Conservation (phyloP, 2,329 filamentous ascomycete genomes). For the Septoria linicola region DNA sequence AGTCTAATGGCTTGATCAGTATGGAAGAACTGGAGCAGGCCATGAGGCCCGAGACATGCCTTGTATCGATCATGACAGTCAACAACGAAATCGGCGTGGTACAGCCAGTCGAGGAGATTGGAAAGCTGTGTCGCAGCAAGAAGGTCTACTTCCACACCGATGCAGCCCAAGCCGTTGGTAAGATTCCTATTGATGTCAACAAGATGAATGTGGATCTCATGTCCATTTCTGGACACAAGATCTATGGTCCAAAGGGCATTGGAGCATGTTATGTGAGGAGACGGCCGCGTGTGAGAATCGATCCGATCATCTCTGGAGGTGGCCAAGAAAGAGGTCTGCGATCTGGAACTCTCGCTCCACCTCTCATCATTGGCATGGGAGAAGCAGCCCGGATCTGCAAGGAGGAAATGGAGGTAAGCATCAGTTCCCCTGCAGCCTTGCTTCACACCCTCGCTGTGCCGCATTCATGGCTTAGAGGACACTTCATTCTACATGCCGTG, state of each 20-base stretch:
- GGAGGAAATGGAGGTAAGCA: slow-evolving; percentile 82
- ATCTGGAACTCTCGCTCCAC: slow-evolving; percentile 89
- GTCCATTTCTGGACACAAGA: slow-evolving; percentile 98
- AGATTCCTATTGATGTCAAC: slow-evolving; percentile 95
- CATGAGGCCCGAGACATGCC: slow-evolving; percentile 82
- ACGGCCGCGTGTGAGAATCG: slow-evolving; percentile 86
- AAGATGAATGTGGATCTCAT: slow-evolving; percentile 97
- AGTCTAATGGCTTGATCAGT: slow-evolving; percentile 79
- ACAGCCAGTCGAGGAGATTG: slow-evolving; percentile 90
- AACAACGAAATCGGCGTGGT: slow-evolving; percentile 99
- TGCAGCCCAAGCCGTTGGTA: slow-evolving; percentile 94
- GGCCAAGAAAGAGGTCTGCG: slow-evolving; percentile 93
- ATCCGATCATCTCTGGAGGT: slow-evolving; percentile 93
- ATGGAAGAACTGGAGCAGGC: slow-evolving; percentile 82
- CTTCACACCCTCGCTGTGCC: slow-evolving; percentile 19
- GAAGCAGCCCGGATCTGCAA: slow-evolving; percentile 91
- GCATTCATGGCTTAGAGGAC: slow-evolving; percentile 12
- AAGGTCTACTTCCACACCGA: slow-evolving; percentile 99
- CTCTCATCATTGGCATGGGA: slow-evolving; percentile 86
- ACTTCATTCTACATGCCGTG: slow-evolving; percentile 49
- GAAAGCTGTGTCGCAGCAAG: slow-evolving; percentile 81
- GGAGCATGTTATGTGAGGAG: slow-evolving; percentile 94
- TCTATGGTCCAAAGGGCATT: slow-evolving; percentile 96
- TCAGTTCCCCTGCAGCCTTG: too few relatives aligned
- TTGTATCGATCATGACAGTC: slow-evolving; percentile 97